These are phyloP conservation scores for Pseudogymnoascus sp. DNA, from an alignment of 2,329 filamentous ascomycete genomes.

Conservation along the genomic window DNA sequence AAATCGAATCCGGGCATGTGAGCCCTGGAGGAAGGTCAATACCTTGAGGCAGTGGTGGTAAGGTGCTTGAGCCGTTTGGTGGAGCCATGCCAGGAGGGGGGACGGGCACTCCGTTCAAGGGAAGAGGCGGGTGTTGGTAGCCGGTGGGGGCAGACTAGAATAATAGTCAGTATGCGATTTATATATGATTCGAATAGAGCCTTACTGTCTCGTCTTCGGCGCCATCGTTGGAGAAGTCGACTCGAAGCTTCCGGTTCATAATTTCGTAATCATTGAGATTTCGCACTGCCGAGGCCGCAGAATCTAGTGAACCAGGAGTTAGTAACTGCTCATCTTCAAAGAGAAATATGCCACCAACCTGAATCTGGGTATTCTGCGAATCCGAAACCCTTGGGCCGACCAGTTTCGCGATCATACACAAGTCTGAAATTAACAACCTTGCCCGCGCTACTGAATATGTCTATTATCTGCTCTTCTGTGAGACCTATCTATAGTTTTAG, in stretches of 20 bases:
- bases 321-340: slow-evolving; percentile 9
- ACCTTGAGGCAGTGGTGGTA: slow-evolving; percentile 73
- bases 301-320: slow-evolving; percentile 38
- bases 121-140: slow-evolving; percentile 25
- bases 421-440: slow-evolving; percentile 87
- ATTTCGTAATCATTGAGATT: slow-evolving; percentile 94
- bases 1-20: slow-evolving; percentile 83
- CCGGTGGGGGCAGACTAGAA: slow-evolving; percentile 26
- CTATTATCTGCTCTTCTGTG: slow-evolving; percentile 90
- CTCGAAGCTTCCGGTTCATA: slow-evolving; percentile 86
- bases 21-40: slow-evolving; percentile 76
- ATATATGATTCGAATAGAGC: not conserved
- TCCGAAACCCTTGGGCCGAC: slow-evolving; percentile 90
- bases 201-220: slow-evolving; percentile 48
- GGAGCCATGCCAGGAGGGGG: slow-evolving; percentile 25
- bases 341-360: slow-evolving; percentile 41
- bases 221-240: slow-evolving; percentile 91
- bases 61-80: slow-evolving; percentile 36
- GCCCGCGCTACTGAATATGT: slow-evolving; percentile 85
- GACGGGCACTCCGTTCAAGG: slow-evolving; percentile 28
- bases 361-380: slow-evolving; percentile 94
- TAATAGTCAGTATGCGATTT: not conserved
- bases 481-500: slow-evolving; percentile 52
- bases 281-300: slow-evolving; percentile 85
- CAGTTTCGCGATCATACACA: slow-evolving; percentile 92